Evolutionary conservation across 352 stramenopile species (phyloP).

Genomic region (Globisporangium recalcitrans): DNA sequence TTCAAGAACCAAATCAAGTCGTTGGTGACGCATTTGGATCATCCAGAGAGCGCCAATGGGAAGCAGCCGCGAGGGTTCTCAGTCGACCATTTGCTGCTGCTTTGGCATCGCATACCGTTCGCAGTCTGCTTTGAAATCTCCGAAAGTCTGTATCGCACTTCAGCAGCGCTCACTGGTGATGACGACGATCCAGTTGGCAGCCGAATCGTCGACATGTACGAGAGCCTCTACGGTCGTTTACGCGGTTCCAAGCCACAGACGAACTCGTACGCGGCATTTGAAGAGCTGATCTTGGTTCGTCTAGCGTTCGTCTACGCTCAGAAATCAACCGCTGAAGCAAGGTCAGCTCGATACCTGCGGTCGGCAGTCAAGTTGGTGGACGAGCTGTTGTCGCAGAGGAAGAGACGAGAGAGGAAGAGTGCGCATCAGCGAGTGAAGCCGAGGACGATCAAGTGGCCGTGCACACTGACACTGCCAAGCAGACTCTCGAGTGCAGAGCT

Average conservation of each 20-base stretch:
- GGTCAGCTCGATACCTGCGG: constrained; percentile 16
- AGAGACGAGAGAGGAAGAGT: neutral
- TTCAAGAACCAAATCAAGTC: neutral
- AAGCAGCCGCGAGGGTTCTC: neutral
- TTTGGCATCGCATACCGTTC: constrained; percentile 60
- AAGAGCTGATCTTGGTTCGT: constrained; percentile 50
- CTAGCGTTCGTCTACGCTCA: constrained; percentile 47
- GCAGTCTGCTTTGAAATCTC: constrained; percentile 55
- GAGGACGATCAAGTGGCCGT: constrained; percentile 34
- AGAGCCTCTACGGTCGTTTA: constrained; percentile 51
- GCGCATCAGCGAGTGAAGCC: constrained; percentile 8
- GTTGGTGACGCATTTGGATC: constrained; percentile 4
- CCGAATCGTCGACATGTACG: constrained; percentile 38
- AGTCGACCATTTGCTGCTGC: constrained; percentile 32
- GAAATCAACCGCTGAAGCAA: constrained; percentile 5
- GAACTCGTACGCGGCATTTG: constrained; percentile 30
- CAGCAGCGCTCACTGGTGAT: constrained; percentile 8
- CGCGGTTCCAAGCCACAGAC: constrained; percentile 26
- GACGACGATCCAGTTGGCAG: neutral
- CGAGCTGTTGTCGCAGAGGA: constrained; percentile 29
- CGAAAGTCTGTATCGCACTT: constrained; percentile 45
- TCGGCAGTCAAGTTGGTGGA: constrained; percentile 22
- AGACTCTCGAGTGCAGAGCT: constrained; percentile 29
- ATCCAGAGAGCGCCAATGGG: neutral
- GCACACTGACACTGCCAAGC: constrained; percentile 21